Base-by-base conservation (phyloP, 805 yeast genomes). In the Candida railenensis region DNA sequence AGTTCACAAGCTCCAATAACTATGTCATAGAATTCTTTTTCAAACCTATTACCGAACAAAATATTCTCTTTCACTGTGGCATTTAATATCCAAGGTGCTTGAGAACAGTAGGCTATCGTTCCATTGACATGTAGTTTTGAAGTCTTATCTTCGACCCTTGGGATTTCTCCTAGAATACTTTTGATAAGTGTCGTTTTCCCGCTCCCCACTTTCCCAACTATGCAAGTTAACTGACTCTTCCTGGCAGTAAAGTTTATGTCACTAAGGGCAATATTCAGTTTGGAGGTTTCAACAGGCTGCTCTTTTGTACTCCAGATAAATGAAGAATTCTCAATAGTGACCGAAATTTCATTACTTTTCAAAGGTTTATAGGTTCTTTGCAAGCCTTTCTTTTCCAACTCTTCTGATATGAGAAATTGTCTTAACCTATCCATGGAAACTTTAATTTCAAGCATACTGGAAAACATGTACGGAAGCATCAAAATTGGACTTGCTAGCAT, bases 41-140 rank as follows among this genome's bases (percentile, higher is more conserved):
- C 68, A 44, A 53, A 59, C 34, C 48, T 57, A 51, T 59, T 56
- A 12, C 76, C 76, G 52, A 70, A 70, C 30, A 63, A 48, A 39
- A 70, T 68, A 46, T 70, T 70, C 32, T 70, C 74, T 48, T 62
- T 65, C 11, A 70, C 68, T 1, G 73, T 55, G 5, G 67, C 64
- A 51, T 70, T 69, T 56, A 69, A 57, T 38, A 69, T 67, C 76
- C 76, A 70, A 2, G 76, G 71, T 20, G 51, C 54, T 52, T 70
- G 76, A 11, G 74, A 60, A 51, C 73, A 68, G 50, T 67, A 70
- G 1, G 74, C 73, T 12, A 67, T 50, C 8, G 62, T 45, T 5
- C 75, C 75, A 43, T 60, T 57, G 19, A 67, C 51, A 22, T 52
- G 53, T 11, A 63, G 32, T 22, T 22, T 37, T n/a, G 48, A 47